Percentiles rank a stretch among this genome's conserved stretches.
Conservation (phyloP, 495 filamentous ascomycete genomes). For the Penicillium atrosanguineum region DNA sequence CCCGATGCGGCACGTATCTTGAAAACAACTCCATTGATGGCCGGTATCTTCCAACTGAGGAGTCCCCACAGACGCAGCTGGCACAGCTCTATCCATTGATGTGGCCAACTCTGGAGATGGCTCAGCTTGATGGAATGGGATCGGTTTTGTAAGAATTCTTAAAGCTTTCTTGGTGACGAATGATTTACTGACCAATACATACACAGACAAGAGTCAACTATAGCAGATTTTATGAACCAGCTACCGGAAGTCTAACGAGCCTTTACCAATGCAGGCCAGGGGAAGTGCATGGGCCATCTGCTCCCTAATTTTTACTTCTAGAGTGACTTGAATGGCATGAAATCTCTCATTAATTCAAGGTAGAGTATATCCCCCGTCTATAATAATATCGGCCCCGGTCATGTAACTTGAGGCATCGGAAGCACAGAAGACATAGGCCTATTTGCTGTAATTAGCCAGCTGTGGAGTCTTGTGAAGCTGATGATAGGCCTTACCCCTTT, state of each 20-base stretch:
- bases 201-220: constrained; percentile 17
- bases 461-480: no score
- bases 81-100: constrained; percentile 19
- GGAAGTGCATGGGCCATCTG: neutral
- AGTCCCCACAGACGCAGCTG: constrained; percentile 20
- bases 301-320: neutral
- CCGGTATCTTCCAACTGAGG: constrained; percentile 16
- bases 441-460: no score
- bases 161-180: neutral
- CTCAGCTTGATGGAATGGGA: constrained; percentile 14
- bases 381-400: constrained; percentile 33
- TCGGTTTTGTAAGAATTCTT: constrained; percentile 8
- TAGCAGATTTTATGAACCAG: constrained; percentile 23
- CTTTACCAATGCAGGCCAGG: neutral
- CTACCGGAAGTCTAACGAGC: constrained; percentile 10
- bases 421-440: constrained; percentile 34
- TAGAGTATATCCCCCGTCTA: constrained; percentile 36
- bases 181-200: neutral
- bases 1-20: constrained; percentile 12
- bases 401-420: constrained; percentile 37
- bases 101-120: constrained; percentile 21
- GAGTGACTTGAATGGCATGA: neutral
- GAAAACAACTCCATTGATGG: constrained; percentile 9
- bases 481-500: constrained; percentile 25
- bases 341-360: neutral